Conservation (phyloP, 257 asterid species). For the Henckelia pumila region DNA sequence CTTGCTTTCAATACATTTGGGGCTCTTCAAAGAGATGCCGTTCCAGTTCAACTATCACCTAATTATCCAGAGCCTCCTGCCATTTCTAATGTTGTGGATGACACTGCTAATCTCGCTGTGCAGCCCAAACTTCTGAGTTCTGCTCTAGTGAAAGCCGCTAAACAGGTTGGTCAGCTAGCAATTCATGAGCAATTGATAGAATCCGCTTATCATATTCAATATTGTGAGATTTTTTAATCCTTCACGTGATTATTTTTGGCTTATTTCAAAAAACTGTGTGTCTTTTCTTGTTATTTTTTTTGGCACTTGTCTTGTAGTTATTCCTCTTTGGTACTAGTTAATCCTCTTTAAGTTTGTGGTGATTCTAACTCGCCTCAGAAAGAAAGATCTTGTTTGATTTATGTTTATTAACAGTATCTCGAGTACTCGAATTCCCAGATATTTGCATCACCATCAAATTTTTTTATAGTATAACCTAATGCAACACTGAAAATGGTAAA, state of each 20-base stretch:
- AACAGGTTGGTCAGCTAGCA: conserved; percentile 46
- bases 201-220: neutral
- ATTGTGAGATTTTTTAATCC: neutral
- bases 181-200: neutral
- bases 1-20: conserved; percentile 82
- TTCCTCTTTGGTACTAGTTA: too few species aligned
- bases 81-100: conserved; percentile 45
- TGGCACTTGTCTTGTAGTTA: neutral
- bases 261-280: neutral
- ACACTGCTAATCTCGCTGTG: conserved; percentile 55
- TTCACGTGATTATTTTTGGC: too few species aligned
- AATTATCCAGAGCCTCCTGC: conserved; percentile 85
- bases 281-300: neutral
- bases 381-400: too few species aligned
- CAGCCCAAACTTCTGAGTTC: conserved; percentile 77
- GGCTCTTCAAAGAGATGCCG: conserved; percentile 89
- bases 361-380: too few species aligned
- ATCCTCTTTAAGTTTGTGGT: too few species aligned
- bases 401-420: neutral
- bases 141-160: conserved; percentile 86
- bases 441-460: neutral
- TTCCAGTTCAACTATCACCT: conserved; percentile 83
- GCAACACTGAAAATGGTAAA: neutral
- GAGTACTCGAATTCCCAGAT: neutral
- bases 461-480: neutral